Conservation (phyloP, 495 filamentous ascomycete species). For the Aspergillus mulundensis region DNA sequence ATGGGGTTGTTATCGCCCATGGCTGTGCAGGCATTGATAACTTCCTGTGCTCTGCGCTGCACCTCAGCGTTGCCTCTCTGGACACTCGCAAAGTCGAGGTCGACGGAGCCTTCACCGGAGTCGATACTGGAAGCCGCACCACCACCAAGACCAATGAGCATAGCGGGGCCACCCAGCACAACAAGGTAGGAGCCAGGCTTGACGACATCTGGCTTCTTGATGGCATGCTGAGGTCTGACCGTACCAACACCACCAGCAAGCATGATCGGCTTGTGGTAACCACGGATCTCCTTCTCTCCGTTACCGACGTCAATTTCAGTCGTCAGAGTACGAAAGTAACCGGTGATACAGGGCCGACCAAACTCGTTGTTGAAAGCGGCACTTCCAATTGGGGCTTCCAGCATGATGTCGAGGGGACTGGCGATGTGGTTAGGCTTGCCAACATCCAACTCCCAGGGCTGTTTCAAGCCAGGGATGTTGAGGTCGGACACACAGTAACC, state of each 20-base stretch:
- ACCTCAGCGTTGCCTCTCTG: conserved; percentile 92
- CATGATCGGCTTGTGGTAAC: conserved; percentile 99
- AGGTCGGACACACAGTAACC: conserved; percentile 95
- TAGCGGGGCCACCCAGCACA: conserved; percentile 90
- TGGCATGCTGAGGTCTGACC: conserved; percentile 88
- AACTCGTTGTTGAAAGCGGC: conserved; percentile 98
- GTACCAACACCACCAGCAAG: conserved; percentile 94
- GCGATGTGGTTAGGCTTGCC: conserved; percentile 90
- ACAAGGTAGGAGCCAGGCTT: conserved; percentile 80
- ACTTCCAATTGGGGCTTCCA: conserved; percentile 91
- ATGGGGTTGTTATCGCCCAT: conserved; percentile 84
- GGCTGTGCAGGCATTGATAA: conserved; percentile 88
- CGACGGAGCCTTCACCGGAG: conserved; percentile 81
- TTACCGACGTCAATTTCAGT: conserved; percentile 58
- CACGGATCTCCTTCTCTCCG: conserved; percentile 67
- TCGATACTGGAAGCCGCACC: conserved; percentile 90
- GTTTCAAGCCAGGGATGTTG: conserved; percentile 71
- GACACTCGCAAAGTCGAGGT: conserved; percentile 93
- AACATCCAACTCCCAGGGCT: conserved; percentile 88
- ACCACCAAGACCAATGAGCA: conserved; percentile 94
- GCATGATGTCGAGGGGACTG: conserved; percentile 91
- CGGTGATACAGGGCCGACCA: conserved; percentile 82
- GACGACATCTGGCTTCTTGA: conserved; percentile 75
- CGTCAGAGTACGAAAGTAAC: conserved; percentile 86
- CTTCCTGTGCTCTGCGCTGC: conserved; percentile 90